Evolutionary conservation across 2,329 filamentous ascomycete genomes (phyloP), one percentile per base, ranked within the genome.

Genomic region (Fusarium fujikuroi): DNA sequence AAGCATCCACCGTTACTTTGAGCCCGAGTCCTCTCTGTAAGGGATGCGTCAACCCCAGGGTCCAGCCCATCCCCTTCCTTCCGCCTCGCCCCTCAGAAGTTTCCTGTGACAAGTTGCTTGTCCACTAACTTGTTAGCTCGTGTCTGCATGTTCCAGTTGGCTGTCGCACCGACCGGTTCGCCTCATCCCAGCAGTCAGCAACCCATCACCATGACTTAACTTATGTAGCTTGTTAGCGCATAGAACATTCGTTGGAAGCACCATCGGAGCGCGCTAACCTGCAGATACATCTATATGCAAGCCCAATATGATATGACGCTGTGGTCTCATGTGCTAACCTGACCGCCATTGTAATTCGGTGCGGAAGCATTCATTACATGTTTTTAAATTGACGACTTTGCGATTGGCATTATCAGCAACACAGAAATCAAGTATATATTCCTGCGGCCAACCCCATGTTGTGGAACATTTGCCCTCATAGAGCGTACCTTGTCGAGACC

Each of bases 191-290:
- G n/a, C 30, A 25, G 18, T 28, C 23, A 52, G n/a, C 30, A 25
- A 23, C n/a, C 47, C 47, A 52, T 36, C 47, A 34, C n/a, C 12
- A 39, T 53, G 23, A 39, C n/a, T 9, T 53, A 39, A 53, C 50
- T 28, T 10, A 28, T 19, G 15, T 47, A 21, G 30, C 30, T 32
- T n/a, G 28, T 34, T 39, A 50, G 63, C 56, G 54, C 43, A 68
- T 69, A 64, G 72, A 75, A 68, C 32, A 62, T 69, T 65, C 59
- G 43, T 58, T 63, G 54, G 73, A 74, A 72, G 59, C 63, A 60
- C 25, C 44, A 40, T 61, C 46, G 70, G 74, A 72, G 63, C 63
- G 37, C 63, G 43, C 73, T 75, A 63, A 62, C 42, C 66, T 59
- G 46, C 30, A 46, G 36, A 42, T 15, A 46, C 40, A 44, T 18